Evolutionary conservation across 2,329 filamentous ascomycete species (phyloP).

Genomic region (Hypomyces rosellus): DNA sequence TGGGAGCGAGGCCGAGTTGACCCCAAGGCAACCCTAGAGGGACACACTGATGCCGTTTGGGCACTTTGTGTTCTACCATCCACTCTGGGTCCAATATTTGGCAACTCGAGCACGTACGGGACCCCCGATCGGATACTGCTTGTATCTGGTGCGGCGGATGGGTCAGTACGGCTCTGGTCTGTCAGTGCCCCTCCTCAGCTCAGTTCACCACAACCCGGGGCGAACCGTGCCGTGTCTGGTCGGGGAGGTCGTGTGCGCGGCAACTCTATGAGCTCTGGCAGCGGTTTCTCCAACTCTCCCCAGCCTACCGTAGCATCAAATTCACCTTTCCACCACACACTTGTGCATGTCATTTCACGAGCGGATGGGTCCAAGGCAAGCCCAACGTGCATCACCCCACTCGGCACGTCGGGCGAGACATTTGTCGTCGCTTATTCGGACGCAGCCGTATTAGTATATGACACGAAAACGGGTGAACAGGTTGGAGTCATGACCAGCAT

Average conservation of each 20-base stretch:
- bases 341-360: conserved; percentile 80
- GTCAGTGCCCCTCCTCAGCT: conserved; percentile 85
- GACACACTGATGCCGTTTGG: conserved; percentile 95
- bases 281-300: conserved; percentile 82
- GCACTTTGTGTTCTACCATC: conserved; percentile 86
- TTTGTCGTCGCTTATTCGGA: conserved; percentile 94
- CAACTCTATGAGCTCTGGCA: conserved; percentile 91
- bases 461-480: conserved; percentile 86
- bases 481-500: conserved; percentile 87
- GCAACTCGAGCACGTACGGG: conserved; percentile 66
- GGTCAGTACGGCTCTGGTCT: conserved; percentile 88
- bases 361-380: conserved; percentile 60
- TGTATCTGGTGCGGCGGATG: conserved; percentile 88
- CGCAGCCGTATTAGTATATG: conserved; percentile 83
- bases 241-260: conserved; percentile 71
- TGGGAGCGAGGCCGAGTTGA: conserved; percentile 95
- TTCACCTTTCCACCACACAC: conserved; percentile 79
- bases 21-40: conserved; percentile 88
- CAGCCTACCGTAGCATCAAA: conserved; percentile 81
- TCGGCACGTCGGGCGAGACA: conserved; percentile 74
- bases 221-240: conserved; percentile 48
- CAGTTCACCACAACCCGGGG: conserved; percentile 69
- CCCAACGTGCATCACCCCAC: conserved; percentile 86
- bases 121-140: conserved; percentile 80
- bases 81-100: conserved; percentile 74